These are phyloP conservation scores for Aspergillus bertholletiae DNA, from an alignment of 495 filamentous ascomycete species.

Conservation along the genomic window DNA sequence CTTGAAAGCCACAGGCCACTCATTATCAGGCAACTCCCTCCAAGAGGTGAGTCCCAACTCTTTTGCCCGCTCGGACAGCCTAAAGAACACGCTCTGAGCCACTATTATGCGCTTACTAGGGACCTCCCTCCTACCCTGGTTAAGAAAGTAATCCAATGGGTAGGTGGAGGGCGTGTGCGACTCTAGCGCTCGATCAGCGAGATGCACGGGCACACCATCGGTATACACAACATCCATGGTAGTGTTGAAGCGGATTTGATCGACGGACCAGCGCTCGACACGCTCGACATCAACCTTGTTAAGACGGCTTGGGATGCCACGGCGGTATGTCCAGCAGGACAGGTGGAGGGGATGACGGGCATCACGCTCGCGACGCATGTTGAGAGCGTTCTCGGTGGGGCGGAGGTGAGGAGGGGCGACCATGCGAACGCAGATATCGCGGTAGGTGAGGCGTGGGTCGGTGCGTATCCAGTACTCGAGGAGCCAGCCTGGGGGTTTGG, in stretches of 20 bases:
- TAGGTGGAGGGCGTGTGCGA: neutral
- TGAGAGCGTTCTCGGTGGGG: conserved; percentile 11
- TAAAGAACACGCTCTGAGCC: neutral
- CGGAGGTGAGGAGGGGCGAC: neutral
- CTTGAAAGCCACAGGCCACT: neutral
- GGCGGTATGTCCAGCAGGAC: conserved; percentile 13
- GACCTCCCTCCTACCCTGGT: neutral
- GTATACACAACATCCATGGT: conserved; percentile 10
- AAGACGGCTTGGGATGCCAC: neutral
- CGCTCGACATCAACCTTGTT: conserved; percentile 10
- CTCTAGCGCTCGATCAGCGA: neutral
- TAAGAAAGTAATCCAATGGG: conserved; percentile 5
- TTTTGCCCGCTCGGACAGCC: neutral
- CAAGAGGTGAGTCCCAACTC: conserved; percentile 7
- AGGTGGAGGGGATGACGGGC: conserved; percentile 6
- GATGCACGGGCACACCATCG: neutral
- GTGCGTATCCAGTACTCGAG: conserved; percentile 16
- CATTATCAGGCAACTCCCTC: neutral
- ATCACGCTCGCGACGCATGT: conserved; percentile 16
- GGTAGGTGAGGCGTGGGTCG: conserved; percentile 12
- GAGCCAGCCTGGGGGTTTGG: conserved; percentile 9
- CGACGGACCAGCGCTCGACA: conserved; percentile 7
- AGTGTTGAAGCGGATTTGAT: conserved; percentile 11
- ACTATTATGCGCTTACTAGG: neutral
- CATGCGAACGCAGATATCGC: conserved; percentile 15